Evolutionary conservation across 805 yeast species (phyloP), one percentile per base, ranked within the genome.

Genomic region (Lipomyces japonicus): DNA sequence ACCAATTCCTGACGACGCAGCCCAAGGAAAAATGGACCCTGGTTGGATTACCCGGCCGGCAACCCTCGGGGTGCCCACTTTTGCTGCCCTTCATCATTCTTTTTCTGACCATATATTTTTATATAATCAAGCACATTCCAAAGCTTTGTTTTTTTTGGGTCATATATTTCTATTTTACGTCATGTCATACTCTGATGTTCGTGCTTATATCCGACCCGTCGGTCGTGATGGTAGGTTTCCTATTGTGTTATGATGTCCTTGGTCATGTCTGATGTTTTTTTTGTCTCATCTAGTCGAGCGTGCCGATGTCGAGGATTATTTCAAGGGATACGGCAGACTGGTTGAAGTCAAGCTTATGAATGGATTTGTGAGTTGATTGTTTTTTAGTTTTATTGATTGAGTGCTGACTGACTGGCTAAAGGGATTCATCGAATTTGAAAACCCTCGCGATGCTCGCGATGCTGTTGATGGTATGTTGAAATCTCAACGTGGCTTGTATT

Each of bases 321-420:
- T 80, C 62, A 60, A 65, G 40, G 62, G 66, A 52, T 77, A 68
- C 62, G 86, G 87, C 16, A 69, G 69, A 37, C 72, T 81, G 21
- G 72, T 74, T 18, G 79, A 81, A 50, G 77, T 81, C 30, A 78
- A 77, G 57, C 69, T 81, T 26, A 79, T 80, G 70, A 64, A 65
- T 30, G 68, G 68, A 39, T 66, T 63, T 53, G 63, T 59, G 37
- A 22, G 62, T 46, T 14, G 21, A 24, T 22, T 18, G 35, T 16
- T 12, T 12, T 6, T 26, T 19, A n/a, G 2, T 23, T 5, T 16
- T 22, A 14, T 35, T 32, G n/a, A 7, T n/a, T 23, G 24, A 4
- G 23, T 12, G 7, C 22, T n/a, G 3, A 16, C 21, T n/a, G 28
- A 16, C 23, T 39, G 2, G 9, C n/a, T 25, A 7, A 26, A 58